A percentile compares a stretch with the other conserved stretches of the same genome.
phyloP scores from a whole-genome alignment of 1,139 yeast genomes.

The Debaryomycetaceae sp. region DNA sequence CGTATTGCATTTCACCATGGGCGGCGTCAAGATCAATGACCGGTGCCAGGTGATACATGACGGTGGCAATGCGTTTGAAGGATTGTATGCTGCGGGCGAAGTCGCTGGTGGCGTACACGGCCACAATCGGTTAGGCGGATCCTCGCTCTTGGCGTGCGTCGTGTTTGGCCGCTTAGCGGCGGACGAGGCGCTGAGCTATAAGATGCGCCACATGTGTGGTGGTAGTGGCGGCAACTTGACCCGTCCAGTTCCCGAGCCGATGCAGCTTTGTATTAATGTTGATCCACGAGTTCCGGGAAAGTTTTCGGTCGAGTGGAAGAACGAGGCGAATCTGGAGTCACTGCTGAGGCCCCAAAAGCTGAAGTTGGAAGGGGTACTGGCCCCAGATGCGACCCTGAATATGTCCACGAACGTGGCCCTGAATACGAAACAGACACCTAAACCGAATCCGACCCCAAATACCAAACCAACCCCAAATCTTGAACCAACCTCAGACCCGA shows the following conservation, averaged over 20 bases:
- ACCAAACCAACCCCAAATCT: conserved; percentile 1
- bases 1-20: conserved; percentile 81
- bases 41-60: conserved; percentile 43
- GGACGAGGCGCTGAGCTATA: conserved; percentile 25
- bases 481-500: not conserved
- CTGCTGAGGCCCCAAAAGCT: not conserved
- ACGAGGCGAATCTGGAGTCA: no score
- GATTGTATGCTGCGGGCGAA: conserved; percentile 71
- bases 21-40: conserved; percentile 63
- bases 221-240: conserved; percentile 11
- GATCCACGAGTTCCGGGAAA: conserved; percentile 2
- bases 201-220: conserved; percentile 20
- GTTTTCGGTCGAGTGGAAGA: conserved; percentile 25
- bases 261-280: not conserved
- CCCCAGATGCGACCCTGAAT: not conserved
- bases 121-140: conserved; percentile 66
- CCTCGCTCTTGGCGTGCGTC: conserved; percentile 70
- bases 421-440: not conserved
- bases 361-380: not conserved
- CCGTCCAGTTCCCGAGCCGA: conserved; percentile 23
- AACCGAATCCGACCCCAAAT: not conserved
- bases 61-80: conserved; percentile 36
- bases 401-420: conserved; percentile 1
- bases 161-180: conserved; percentile 66
- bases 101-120: conserved; percentile 82